A percentile compares a stretch with the other conserved stretches of the same genome.
phyloP scores from a whole-genome alignment of 225 moss, liverwort and hornwort species.

The Pseudoscleropodium purum region DNA sequence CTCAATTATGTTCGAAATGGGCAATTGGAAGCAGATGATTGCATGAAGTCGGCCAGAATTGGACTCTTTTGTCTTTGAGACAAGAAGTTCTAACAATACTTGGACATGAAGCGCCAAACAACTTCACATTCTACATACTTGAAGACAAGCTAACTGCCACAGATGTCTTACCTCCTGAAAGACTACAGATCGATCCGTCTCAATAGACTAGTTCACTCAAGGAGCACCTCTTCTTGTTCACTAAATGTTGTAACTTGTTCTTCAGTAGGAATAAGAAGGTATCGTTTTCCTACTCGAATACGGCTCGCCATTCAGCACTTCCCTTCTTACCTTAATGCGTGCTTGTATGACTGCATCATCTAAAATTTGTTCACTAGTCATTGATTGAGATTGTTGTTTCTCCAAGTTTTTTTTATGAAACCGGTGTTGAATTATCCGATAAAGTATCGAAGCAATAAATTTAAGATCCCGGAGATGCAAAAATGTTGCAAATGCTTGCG shows the following conservation, averaged over 20 bases:
- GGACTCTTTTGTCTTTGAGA: background rate
- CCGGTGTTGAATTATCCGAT: background rate
- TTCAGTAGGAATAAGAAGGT: background rate
- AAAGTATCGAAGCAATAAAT: no score
- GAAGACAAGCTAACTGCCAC: rapidly evolving
- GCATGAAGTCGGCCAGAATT: background rate
- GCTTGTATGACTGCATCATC: background rate
- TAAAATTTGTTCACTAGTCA: background rate
- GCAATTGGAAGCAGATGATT: background rate
- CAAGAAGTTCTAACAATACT: background rate
- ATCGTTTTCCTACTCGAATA: background rate
- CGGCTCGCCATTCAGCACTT: background rate
- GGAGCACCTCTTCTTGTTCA: background rate
- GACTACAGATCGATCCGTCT: background rate
- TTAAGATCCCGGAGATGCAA: no score
- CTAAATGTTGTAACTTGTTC: background rate
- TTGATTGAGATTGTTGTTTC: background rate
- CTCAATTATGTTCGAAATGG: background rate
- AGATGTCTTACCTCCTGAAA: background rate
- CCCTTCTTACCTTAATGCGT: background rate
- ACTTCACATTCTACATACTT: background rate
- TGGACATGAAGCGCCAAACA: background rate
- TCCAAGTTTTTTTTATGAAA: background rate
- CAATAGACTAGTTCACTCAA: background rate
- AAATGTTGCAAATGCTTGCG: no score